phyloP scores from a whole-genome alignment of 2,329 filamentous ascomycete species.

The Trichoderma koningii region DNA sequence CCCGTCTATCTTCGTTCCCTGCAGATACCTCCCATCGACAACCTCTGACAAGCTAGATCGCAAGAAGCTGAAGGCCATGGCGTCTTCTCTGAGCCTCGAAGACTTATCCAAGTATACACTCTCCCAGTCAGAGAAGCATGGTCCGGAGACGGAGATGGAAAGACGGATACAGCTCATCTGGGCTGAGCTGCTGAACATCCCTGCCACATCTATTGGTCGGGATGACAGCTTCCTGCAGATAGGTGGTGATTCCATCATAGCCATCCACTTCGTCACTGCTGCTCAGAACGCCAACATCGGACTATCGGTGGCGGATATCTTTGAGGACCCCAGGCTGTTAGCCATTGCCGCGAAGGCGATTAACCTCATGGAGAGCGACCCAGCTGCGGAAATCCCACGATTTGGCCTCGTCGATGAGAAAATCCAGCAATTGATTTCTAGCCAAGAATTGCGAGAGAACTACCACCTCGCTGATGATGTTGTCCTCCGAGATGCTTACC shows the following conservation, averaged over 20 bases:
- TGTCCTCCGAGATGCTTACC: background rate
- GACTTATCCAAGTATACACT: background rate
- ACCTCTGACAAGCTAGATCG: slow-evolving; percentile 2
- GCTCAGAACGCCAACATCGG: background rate
- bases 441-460: background rate
- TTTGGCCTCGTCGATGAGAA: background rate
- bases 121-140: background rate
- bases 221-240: slow-evolving; percentile 15
- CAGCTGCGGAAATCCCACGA: background rate
- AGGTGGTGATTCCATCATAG: slow-evolving; percentile 30
- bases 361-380: background rate
- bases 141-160: slow-evolving; percentile 12
- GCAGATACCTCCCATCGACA: background rate
- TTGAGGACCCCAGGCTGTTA: slow-evolving; percentile 25
- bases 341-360: slow-evolving; percentile 4
- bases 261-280: background rate
- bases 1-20: background rate
- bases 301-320: slow-evolving; percentile 27
- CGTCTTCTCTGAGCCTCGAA: background rate
- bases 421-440: background rate
- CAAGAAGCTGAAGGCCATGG: background rate
- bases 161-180: background rate
- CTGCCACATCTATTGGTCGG: background rate
- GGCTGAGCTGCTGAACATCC: background rate
- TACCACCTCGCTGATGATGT: background rate